Percentiles rank a stretch among this genome's conserved stretches.
Conservation (phyloP, 2,329 filamentous ascomycete species). For the Sporothrix brasiliensis region DNA sequence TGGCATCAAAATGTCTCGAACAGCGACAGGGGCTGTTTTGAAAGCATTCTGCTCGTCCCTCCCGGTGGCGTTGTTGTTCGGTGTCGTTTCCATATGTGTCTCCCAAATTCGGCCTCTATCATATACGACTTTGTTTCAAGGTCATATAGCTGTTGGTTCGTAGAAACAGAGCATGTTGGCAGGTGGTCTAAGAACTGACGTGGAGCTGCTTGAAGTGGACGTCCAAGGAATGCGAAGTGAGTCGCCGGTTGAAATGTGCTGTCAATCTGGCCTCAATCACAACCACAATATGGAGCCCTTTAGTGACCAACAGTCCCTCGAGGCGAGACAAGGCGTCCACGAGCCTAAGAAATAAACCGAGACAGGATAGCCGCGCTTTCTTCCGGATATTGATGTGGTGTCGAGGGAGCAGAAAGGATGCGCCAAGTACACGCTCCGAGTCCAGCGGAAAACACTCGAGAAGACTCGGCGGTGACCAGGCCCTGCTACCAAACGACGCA, state of each 20-base stretch:
- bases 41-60: not conserved
- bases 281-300: not conserved
- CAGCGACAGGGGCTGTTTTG: not conserved
- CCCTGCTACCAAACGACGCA: constrained; percentile 6
- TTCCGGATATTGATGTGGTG: constrained; percentile 3
- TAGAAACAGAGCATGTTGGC: not conserved
- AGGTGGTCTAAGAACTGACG: not conserved
- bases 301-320: not conserved
- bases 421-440: not conserved
- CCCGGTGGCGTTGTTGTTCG: not conserved
- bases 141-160: not conserved
- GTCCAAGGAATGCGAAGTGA: too few relatives aligned
- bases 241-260: too few relatives aligned
- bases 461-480: not conserved
- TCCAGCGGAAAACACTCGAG: not conserved
- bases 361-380: not conserved
- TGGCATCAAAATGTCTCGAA: constrained; percentile 17
- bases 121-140: not conserved
- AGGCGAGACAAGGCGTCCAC: not conserved
- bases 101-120: not conserved
- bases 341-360: not conserved
- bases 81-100: not conserved
- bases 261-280: not conserved
- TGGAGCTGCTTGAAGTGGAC: too few relatives aligned
- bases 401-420: not conserved